Evolutionary conservation across 106 monocot species (phyloP).

Genomic region (Phalaenopsis aphrodite): DNA sequence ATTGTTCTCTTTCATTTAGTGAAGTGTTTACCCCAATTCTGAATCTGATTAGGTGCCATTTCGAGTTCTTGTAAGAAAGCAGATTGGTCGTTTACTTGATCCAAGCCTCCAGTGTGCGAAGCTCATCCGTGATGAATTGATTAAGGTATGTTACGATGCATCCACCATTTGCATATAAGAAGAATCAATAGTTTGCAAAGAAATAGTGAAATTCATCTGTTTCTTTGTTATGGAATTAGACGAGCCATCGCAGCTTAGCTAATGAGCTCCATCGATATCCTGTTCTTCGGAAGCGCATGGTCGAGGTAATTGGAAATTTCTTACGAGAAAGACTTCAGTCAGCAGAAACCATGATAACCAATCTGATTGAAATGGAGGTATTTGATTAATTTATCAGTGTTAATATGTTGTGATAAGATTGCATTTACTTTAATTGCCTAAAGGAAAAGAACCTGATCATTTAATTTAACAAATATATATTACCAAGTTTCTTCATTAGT

Average conservation of each 20-base stretch:
- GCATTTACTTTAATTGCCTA: not conserved
- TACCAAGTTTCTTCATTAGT: not conserved
- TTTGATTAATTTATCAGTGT: not conserved
- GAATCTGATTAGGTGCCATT: slow-evolving; percentile 69
- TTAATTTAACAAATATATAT: not conserved
- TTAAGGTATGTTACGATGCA: slow-evolving; percentile 55
- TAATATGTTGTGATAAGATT: not conserved
- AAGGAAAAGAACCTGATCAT: not conserved
- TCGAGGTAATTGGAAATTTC: slow-evolving; percentile 87
- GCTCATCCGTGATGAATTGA: slow-evolving; percentile 93
- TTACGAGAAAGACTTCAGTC: slow-evolving; percentile 86
- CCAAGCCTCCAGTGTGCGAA: slow-evolving; percentile 97
- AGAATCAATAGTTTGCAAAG: not conserved
- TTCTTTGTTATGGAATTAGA: slow-evolving; percentile 30
- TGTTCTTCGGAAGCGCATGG: slow-evolving; percentile 78
- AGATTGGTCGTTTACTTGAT: slow-evolving; percentile 88
- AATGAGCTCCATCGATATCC: slow-evolving; percentile 90
- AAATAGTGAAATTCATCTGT: not conserved
- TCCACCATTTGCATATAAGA: not conserved
- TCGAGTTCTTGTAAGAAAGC: slow-evolving; percentile 93
- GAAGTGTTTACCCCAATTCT: not conserved
- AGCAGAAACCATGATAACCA: slow-evolving; percentile 90
- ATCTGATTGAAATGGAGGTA: slow-evolving; percentile 99
- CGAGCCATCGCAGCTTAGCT: slow-evolving; percentile 77
- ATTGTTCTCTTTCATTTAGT: not conserved